phyloP scores from a whole-genome alignment of 768 basidiomycete genomes.

The Amanita brunnescens region DNA sequence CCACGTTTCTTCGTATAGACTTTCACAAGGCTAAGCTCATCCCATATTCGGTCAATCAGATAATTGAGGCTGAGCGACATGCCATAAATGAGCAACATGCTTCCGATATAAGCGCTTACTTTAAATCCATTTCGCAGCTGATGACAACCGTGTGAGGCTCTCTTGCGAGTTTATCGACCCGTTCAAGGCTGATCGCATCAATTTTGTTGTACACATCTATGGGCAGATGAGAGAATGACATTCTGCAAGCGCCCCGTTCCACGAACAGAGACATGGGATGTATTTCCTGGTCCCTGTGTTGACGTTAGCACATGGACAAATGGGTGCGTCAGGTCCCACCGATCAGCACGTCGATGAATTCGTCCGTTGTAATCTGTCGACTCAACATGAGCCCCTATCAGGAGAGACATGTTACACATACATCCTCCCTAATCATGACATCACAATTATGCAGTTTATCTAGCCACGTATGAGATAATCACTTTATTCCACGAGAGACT shows the following conservation, averaged over 20 bases:
- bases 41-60: slow-evolving; percentile 72
- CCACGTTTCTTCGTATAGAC: slow-evolving; percentile 98
- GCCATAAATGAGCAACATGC: slow-evolving; percentile 5
- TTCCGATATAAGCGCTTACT: slow-evolving; percentile 37
- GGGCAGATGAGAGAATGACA: neutral
- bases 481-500: slow-evolving; percentile 14
- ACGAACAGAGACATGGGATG: slow-evolving; percentile 81
- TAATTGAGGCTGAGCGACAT: slow-evolving; percentile 47
- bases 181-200: slow-evolving; percentile 78
- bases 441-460: slow-evolving; percentile 93
- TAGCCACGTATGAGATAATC: slow-evolving; percentile 17
- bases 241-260: neutral
- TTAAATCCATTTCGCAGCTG: slow-evolving; percentile 90
- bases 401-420: slow-evolving; percentile 25
- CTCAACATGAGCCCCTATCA: slow-evolving; percentile 5
- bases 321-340: slow-evolving; percentile 34
- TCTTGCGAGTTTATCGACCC: slow-evolving; percentile 74
- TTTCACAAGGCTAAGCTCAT: slow-evolving; percentile 72
- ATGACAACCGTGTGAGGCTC: slow-evolving; percentile 87
- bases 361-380: slow-evolving; percentile 81
- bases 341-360: slow-evolving; percentile 97
- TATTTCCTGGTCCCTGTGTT: slow-evolving; percentile 85
- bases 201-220: slow-evolving; percentile 96
- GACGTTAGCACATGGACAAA: neutral
- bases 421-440: slow-evolving; percentile 98